These are phyloP conservation scores for Aspergillus homomorphus DNA, from an alignment of 495 filamentous ascomycete genomes.

Conservation along the genomic window DNA sequence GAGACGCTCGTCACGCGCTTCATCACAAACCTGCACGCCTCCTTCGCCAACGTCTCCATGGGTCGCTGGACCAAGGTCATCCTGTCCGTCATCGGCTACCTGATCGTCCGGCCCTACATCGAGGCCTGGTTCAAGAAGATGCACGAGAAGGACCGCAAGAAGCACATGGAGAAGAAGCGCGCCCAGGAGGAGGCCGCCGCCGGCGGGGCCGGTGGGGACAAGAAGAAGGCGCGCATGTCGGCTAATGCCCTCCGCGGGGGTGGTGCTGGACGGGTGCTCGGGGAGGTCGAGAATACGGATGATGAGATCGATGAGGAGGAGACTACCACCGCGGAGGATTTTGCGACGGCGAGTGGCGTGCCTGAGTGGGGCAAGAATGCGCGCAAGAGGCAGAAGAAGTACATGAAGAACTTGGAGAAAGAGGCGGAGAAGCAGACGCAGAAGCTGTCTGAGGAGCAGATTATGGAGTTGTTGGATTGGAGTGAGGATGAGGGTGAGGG, in stretches of 20 bases:
- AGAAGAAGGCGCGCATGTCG: constrained; percentile 61
- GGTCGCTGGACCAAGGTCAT: constrained; percentile 61
- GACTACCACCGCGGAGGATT: constrained; percentile 46
- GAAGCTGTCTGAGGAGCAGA: constrained; percentile 48
- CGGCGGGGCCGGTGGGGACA: constrained; percentile 35
- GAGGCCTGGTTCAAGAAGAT: constrained; percentile 50
- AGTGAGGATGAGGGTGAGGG: constrained; percentile 40
- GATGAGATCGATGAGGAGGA: constrained; percentile 60
- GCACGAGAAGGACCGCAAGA: constrained; percentile 54
- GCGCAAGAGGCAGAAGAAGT: constrained; percentile 60
- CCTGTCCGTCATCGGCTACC: constrained; percentile 58
- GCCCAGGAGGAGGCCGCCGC: constrained; percentile 35
- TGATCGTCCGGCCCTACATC: constrained; percentile 65
- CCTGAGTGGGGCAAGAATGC: constrained; percentile 52
- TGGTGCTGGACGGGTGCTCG: constrained; percentile 41
- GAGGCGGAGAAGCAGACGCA: constrained; percentile 47
- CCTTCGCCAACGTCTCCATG: constrained; percentile 52
- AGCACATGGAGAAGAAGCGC: constrained; percentile 48
- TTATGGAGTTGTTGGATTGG: constrained; percentile 67
- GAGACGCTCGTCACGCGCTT: constrained; percentile 35
- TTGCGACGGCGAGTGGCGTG: constrained; percentile 44
- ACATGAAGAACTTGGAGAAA: constrained; percentile 49
- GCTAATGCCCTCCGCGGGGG: constrained; percentile 56
- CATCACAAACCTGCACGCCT: constrained; percentile 51
- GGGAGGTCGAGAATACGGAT: constrained; percentile 45